A percentile compares a stretch with the other conserved stretches of the same genome.
Evolutionary conservation across 768 basidiomycete genomes (phyloP).

Genomic region (Rubroboletus satanas): DNA sequence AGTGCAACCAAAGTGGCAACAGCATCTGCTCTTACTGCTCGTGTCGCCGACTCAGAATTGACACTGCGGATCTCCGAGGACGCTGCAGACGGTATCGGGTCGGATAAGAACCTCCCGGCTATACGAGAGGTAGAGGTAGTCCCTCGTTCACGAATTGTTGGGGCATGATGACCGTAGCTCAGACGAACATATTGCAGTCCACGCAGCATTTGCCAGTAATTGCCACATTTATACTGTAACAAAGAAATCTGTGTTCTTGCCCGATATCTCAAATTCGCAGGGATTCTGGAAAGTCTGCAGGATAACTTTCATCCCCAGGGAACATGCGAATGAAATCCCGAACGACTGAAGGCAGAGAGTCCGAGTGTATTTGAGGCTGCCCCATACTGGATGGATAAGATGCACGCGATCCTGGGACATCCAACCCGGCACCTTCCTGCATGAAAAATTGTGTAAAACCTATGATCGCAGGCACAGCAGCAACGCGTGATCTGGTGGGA

Average conservation of each 20-base stretch:
- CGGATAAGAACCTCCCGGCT: conserved; percentile 18
- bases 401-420: neutral
- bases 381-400: neutral
- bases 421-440: conserved; percentile 9
- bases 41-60: conserved; percentile 22
- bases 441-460: conserved; percentile 1
- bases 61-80: conserved; percentile 24
- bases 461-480: neutral
- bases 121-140: conserved; percentile 16
- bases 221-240: neutral
- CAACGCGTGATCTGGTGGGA: conserved; percentile 19
- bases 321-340: conserved; percentile 34
- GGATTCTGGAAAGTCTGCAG: conserved; percentile 33
- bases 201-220: neutral
- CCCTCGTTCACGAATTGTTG: conserved; percentile 2
- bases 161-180: conserved; percentile 2
- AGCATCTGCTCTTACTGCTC: conserved; percentile 14
- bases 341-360: conserved; percentile 27
- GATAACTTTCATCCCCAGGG: conserved; percentile 33
- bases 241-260: neutral
- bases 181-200: neutral
- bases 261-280: conserved; percentile 14
- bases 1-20: conserved; percentile 6
- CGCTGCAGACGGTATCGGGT: conserved; percentile 1
- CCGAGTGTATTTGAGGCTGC: neutral